phyloP scores from a whole-genome alignment of 2,329 filamentous ascomycete species.

The Helotiales sp. region DNA sequence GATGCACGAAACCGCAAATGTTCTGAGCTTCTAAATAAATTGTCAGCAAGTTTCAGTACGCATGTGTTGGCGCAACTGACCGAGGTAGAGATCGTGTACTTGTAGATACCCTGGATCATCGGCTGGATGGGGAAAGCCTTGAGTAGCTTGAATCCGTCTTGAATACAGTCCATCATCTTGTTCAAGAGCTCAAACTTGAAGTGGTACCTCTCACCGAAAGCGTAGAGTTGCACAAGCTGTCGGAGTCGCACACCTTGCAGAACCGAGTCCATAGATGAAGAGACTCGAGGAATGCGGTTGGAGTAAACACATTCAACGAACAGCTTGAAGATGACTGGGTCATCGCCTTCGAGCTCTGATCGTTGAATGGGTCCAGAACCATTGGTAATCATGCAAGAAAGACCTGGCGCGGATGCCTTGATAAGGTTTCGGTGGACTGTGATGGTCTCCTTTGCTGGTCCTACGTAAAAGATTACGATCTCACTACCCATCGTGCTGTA shows the following conservation, averaged over 20 bases:
- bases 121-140: constrained; percentile 11
- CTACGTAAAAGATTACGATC: not conserved
- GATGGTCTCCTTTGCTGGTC: not conserved
- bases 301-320: constrained; percentile 25
- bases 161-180: constrained; percentile 27
- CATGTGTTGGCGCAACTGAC: not conserved
- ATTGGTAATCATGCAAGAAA: not conserved
- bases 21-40: not conserved
- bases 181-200: constrained; percentile 17
- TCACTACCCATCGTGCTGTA: no score
- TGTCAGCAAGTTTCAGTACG: not conserved
- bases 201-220: constrained; percentile 16
- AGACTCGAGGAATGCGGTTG: constrained; percentile 13
- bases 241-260: constrained; percentile 6
- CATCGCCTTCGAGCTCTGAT: not conserved
- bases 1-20: not conserved
- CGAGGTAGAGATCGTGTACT: not conserved
- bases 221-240: constrained; percentile 23
- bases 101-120: not conserved
- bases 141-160: constrained; percentile 24
- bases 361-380: not conserved
- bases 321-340: constrained; percentile 21
- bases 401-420: not conserved
- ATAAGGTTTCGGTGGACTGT: constrained; percentile 23
- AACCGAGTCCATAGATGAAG: not conserved